phyloP scores from a whole-genome alignment of 2,329 filamentous ascomycete genomes.

The Ophiosphaerella narmari region DNA sequence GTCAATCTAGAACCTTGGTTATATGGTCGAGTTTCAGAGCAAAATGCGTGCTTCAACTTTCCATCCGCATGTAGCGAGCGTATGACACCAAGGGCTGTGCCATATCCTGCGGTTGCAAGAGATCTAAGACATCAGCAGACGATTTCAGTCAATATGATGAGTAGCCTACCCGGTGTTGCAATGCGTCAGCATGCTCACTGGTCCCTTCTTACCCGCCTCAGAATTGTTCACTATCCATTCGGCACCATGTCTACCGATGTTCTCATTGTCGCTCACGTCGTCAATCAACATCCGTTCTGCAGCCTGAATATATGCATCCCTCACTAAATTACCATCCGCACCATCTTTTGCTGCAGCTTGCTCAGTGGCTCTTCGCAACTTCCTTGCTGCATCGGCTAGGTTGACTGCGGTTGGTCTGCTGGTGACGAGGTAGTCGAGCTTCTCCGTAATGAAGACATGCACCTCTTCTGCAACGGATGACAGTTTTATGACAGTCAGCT shows the following conservation, averaged over 20 bases:
- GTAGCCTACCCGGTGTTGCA: constrained; percentile 84
- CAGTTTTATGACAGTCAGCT: constrained; percentile 66
- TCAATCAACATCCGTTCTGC: constrained; percentile 86
- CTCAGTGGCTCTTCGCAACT: constrained; percentile 70
- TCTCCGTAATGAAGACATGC: constrained; percentile 69
- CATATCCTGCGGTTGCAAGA: constrained; percentile 95
- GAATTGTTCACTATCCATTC: constrained; percentile 74
- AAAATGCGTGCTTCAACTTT: constrained; percentile 82
- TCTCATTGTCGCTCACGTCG: constrained; percentile 84
- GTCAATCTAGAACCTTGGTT: constrained; percentile 96
- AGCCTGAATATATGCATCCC: constrained; percentile 72
- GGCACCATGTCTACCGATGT: constrained; percentile 82
- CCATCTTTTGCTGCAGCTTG: constrained; percentile 50
- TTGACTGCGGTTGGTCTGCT: constrained; percentile 96
- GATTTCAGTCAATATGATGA: not conserved
- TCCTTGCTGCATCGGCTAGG: constrained; percentile 83
- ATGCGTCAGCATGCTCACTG: constrained; percentile 87
- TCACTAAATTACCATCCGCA: constrained; percentile 60
- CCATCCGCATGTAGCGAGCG: constrained; percentile 73
- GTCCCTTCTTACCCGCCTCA: constrained; percentile 55
- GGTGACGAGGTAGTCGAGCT: constrained; percentile 83
- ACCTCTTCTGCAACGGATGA: constrained; percentile 65
- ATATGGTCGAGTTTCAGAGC: constrained; percentile 95
- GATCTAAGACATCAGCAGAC: constrained; percentile 59
- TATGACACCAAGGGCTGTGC: constrained; percentile 92